Percentiles rank a stretch among this genome's conserved stretches.
phyloP scores from a whole-genome alignment of 2,329 filamentous ascomycete species.

The Zasmidium angulare region DNA sequence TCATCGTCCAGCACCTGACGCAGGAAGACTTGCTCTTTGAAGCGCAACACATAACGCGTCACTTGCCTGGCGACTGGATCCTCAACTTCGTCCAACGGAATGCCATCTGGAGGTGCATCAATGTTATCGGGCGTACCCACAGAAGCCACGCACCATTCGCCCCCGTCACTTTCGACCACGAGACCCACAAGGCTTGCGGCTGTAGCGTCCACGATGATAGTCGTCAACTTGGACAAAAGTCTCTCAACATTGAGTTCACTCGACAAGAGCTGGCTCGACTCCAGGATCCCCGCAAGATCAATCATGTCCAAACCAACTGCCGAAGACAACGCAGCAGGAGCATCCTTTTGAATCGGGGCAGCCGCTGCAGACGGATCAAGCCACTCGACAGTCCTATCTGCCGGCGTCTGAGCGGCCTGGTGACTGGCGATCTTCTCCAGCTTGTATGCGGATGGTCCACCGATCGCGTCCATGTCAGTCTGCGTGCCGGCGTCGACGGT shows the following conservation, averaged over 20 bases:
- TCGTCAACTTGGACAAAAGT: conserved; percentile 76
- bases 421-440: conserved; percentile 47
- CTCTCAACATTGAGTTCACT: conserved; percentile 75
- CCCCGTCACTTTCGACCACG: conserved; percentile 67
- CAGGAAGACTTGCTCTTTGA: conserved; percentile 72
- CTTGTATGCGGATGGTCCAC: conserved; percentile 38
- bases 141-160: conserved; percentile 69
- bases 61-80: conserved; percentile 74
- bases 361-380: conserved; percentile 43
- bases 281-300: conserved; percentile 74
- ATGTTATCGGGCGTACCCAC: conserved; percentile 73
- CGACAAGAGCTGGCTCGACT: conserved; percentile 76
- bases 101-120: conserved; percentile 63
- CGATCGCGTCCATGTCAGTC: conserved; percentile 61
- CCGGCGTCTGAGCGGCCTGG: conserved; percentile 39
- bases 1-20: conserved; percentile 73
- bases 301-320: conserved; percentile 73
- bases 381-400: conserved; percentile 51
- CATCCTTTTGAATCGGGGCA: conserved; percentile 32
- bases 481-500: conserved; percentile 66
- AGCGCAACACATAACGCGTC: conserved; percentile 73
- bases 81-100: conserved; percentile 62
- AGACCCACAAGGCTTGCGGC: conserved; percentile 73
- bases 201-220: conserved; percentile 76
- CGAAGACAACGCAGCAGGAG: conserved; percentile 48